Base-by-base conservation (phyloP, 176 grass and related monocot species). In the Aegilops tauschii region DNA sequence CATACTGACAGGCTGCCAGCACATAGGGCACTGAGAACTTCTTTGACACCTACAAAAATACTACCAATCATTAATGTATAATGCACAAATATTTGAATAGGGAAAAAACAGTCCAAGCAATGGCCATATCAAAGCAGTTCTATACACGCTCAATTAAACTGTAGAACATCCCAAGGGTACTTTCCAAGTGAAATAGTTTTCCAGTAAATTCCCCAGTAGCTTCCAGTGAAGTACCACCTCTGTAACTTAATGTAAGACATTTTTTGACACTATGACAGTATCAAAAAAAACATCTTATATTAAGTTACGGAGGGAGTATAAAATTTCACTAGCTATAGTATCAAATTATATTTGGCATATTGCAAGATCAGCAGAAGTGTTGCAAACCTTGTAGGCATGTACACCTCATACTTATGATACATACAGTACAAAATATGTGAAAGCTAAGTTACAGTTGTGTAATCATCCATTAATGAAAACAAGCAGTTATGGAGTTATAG, bases 11-110 rank as follows among this genome's bases (percentile, higher is more conserved):
- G 87, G 5, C 56, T 93, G 94, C 90, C 97, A 98, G 68, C 97
- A 98, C 94, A 98, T 98, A 47, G 97, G 97, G 78, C 97, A 98
- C 61, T 98, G 97, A 29, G 94, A 94, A 88, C 97, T 98, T 84
- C 97, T 90, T 80, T 98, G 97, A 37, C 92, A 98, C 97, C 97
- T 98, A 85, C 6, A 77, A 85, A 76, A 56, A 27, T 63, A 66
- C 21, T 5, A 82, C 34, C 37, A 77, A 91, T 49, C 73, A 84
- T 73, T 71, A 86, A 80, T n/a, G 9, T 39, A 13, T 71, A 84
- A 80, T 21, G 12, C 31, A 13, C 27, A 59, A 32, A 71, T 56
- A 87, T 72, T 86, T 87, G 50, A 85, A 73, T 9, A 70, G 29
- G 16, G 77, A 47, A 78, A 80, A 80, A 72, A 76, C 66, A 17